Conservation (phyloP, 2,329 filamentous ascomycete species). For the Nothopassalora personata region DNA sequence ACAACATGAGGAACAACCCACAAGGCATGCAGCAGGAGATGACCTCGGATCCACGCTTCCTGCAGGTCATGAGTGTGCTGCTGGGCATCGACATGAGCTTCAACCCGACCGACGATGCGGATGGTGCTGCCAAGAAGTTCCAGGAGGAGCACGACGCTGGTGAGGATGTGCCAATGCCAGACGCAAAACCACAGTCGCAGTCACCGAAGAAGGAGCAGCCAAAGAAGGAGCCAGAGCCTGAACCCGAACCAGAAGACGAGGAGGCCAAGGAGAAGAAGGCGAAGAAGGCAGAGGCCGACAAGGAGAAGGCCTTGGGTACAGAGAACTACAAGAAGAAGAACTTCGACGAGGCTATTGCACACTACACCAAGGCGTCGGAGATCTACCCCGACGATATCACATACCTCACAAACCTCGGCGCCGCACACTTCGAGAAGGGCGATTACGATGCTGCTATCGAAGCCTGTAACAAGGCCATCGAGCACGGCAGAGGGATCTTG, state of each 20-base stretch:
- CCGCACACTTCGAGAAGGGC: slow-evolving; percentile 92
- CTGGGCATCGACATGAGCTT: slow-evolving; percentile 91
- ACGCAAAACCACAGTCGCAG: slow-evolving; percentile 64
- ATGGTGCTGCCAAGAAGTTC: slow-evolving; percentile 43
- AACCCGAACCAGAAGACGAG: slow-evolving; percentile 68
- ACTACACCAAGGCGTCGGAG: slow-evolving; percentile 95
- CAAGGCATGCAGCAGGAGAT: slow-evolving; percentile 73
- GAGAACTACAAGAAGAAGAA: slow-evolving; percentile 98
- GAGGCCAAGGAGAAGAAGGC: slow-evolving; percentile 79
- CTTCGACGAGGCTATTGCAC: slow-evolving; percentile 88
- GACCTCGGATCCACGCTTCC: slow-evolving; percentile 74
- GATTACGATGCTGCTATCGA: slow-evolving; percentile 86
- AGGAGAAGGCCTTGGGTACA: slow-evolving; percentile 89
- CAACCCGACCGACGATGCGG: slow-evolving; percentile 46
- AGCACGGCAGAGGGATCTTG: slow-evolving; percentile 81
- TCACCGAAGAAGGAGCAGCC: slow-evolving; percentile 45
- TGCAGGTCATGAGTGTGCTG: slow-evolving; percentile 88
- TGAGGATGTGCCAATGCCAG: slow-evolving; percentile 71
- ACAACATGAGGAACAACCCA: slow-evolving; percentile 75
- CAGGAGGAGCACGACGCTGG: slow-evolving; percentile 63
- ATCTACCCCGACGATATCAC: slow-evolving; percentile 83
- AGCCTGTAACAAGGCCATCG: slow-evolving; percentile 77
- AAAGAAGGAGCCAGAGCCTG: slow-evolving; percentile 61
- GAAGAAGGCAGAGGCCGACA: slow-evolving; percentile 87
- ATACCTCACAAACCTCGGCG: slow-evolving; percentile 93